Evolutionary conservation across 495 filamentous ascomycete genomes (phyloP).

Genomic region (Monascus purpureus): DNA sequence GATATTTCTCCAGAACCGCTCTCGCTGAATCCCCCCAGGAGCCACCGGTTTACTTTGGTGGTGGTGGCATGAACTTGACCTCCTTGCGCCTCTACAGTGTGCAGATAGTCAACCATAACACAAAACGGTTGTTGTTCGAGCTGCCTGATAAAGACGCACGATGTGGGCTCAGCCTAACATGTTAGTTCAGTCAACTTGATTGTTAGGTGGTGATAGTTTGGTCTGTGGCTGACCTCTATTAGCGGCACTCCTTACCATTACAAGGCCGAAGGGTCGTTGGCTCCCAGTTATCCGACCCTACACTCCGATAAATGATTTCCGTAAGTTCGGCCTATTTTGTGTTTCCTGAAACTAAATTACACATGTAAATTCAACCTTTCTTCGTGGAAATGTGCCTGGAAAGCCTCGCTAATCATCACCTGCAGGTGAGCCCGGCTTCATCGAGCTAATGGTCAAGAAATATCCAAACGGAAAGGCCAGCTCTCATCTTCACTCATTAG

Average conservation of each 20-base stretch:
- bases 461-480: constrained; percentile 51
- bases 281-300: constrained; percentile 44
- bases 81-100: constrained; percentile 26
- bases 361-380: background rate
- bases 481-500: constrained; percentile 44
- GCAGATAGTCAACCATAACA: constrained; percentile 49
- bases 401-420: constrained; percentile 1
- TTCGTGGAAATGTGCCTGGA: background rate
- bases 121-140: constrained; percentile 48
- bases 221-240: background rate
- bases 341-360: no score
- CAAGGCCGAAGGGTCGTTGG: constrained; percentile 36
- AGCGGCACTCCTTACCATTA: constrained; percentile 42
- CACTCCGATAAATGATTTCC: constrained; percentile 40
- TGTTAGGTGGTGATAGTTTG: constrained; percentile 1
- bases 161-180: constrained; percentile 40
- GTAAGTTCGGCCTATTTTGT: no score
- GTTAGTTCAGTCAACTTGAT: no score
- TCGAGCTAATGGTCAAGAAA: constrained; percentile 49
- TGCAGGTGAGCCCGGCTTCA: constrained; percentile 35
- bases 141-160: constrained; percentile 34
- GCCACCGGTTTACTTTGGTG: constrained; percentile 9
- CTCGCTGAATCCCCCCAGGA: constrained; percentile 14
- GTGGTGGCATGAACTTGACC: constrained; percentile 11
- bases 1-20: constrained; percentile 4